phyloP scores from a whole-genome alignment of 2,329 filamentous ascomycete species.

The Microdochium trichocladiopsis region DNA sequence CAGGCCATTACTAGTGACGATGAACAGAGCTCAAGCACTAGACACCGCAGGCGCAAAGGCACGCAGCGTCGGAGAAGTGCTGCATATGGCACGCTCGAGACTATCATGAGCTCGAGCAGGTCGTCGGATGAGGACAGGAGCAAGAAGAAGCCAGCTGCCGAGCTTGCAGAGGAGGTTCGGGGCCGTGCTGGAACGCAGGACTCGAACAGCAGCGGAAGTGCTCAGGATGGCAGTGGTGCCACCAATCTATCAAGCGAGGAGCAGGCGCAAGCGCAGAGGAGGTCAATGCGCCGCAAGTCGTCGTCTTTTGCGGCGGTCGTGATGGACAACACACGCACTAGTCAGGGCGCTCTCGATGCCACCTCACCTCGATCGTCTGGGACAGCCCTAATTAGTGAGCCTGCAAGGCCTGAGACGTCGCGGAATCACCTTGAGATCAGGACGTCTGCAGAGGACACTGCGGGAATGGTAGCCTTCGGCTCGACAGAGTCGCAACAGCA shows the following conservation, averaged over 20 bases:
- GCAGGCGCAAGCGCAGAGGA: slow-evolving; percentile 10
- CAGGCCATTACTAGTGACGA: slow-evolving; percentile 52
- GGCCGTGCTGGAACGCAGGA: slow-evolving; percentile 35
- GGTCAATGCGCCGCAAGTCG: slow-evolving; percentile 25
- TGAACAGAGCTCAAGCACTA: slow-evolving; percentile 30
- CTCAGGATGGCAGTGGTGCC: slow-evolving; percentile 15
- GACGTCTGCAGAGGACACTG: slow-evolving; percentile 19
- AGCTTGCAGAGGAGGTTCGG: slow-evolving; percentile 47
- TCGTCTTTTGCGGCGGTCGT: slow-evolving; percentile 38
- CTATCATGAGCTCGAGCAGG: slow-evolving; percentile 59
- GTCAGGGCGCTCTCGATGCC: slow-evolving; percentile 16
- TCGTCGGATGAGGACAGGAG: slow-evolving; percentile 56
- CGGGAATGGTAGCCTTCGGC: slow-evolving; percentile 8
- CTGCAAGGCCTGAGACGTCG: slow-evolving; percentile 50
- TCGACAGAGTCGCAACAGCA: slow-evolving; percentile 14
- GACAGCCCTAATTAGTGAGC: slow-evolving; percentile 43
- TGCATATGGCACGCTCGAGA: slow-evolving; percentile 57
- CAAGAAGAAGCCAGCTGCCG: slow-evolving; percentile 52
- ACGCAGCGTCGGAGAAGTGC: slow-evolving; percentile 38
- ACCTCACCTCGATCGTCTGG: slow-evolving; percentile 25
- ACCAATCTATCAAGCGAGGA: slow-evolving; percentile 11
- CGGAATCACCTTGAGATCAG: slow-evolving; percentile 41
- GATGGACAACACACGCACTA: slow-evolving; percentile 29
- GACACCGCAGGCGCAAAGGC: slow-evolving; percentile 31
- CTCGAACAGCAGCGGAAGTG: slow-evolving; percentile 18